Evolutionary conservation across 2,329 filamentous ascomycete genomes (phyloP).

Genomic region (Calonectria pseudoturangicola): DNA sequence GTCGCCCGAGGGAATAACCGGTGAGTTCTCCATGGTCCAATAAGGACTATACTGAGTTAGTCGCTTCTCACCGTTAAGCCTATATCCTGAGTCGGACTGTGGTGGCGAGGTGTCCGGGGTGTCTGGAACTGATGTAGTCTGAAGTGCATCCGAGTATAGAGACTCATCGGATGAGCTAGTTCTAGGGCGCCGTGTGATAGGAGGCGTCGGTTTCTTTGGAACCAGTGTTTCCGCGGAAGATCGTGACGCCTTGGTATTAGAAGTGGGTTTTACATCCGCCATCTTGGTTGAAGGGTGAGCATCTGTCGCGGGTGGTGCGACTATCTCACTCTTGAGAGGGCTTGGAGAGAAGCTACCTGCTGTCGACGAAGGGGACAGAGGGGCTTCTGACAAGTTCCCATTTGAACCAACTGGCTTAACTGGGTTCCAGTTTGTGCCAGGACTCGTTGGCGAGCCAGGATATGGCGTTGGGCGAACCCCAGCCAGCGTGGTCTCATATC

Average conservation of each 20-base stretch:
- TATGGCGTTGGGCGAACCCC: conserved; percentile 50
- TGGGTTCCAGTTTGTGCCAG: conserved; percentile 57
- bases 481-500: conserved; percentile 53
- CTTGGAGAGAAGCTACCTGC: conserved; percentile 15
- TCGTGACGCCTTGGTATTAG: conserved; percentile 27
- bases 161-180: conserved; percentile 62
- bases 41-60: conserved; percentile 45
- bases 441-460: conserved; percentile 42
- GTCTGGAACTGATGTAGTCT: conserved; percentile 59
- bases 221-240: conserved; percentile 37
- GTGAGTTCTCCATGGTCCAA: conserved; percentile 50
- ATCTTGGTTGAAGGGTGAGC: background rate
- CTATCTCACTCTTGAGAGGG: conserved; percentile 42
- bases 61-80: conserved; percentile 45
- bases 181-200: conserved; percentile 41
- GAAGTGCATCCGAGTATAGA: conserved; percentile 62
- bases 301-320: conserved; percentile 16
- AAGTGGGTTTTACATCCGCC: background rate
- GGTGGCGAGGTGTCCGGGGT: conserved; percentile 65
- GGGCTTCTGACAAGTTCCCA: conserved; percentile 44
- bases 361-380: conserved; percentile 43
- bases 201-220: conserved; percentile 28
- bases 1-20: conserved; percentile 43
- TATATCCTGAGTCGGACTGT: conserved; percentile 61
- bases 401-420: conserved; percentile 58